Evolutionary conservation across 2,329 filamentous ascomycete species (phyloP).

Genomic region (Trichophyton rubrum): DNA sequence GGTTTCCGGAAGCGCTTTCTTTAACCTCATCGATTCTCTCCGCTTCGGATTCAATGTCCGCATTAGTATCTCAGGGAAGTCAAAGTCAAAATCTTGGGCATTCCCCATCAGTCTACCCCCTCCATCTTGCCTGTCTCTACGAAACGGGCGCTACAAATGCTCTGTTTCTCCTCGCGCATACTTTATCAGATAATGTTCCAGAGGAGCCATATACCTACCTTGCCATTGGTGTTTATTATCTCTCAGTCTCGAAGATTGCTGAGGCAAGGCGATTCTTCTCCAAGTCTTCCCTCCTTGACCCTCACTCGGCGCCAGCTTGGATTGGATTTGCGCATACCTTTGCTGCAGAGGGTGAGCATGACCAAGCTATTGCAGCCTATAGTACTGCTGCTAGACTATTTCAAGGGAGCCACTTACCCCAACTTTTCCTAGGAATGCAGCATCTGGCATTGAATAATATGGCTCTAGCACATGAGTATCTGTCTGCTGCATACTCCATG

Average conservation of each 20-base stretch:
- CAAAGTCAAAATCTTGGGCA: constrained; percentile 32
- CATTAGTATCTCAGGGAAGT: constrained; percentile 17
- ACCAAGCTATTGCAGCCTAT: constrained; percentile 95
- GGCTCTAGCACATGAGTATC: constrained; percentile 82
- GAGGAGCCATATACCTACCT: constrained; percentile 88
- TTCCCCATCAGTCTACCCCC: constrained; percentile 55
- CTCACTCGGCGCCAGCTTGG: constrained; percentile 94
- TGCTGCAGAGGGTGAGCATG: constrained; percentile 91
- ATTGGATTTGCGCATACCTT: constrained; percentile 98
- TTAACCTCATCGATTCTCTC: constrained; percentile 74
- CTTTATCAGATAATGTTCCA: constrained; percentile 81
- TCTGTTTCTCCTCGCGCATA: constrained; percentile 82
- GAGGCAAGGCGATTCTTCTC: constrained; percentile 94
- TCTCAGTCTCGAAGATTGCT: constrained; percentile 75
- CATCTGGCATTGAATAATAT: constrained; percentile 94
- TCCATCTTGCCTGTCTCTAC: constrained; percentile 83
- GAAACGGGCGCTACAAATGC: constrained; percentile 78
- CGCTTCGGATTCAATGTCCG: constrained; percentile 58
- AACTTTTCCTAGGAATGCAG: constrained; percentile 96
- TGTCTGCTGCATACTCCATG: constrained; percentile 69
- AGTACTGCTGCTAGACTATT: constrained; percentile 89
- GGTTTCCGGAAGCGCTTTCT: constrained; percentile 72
- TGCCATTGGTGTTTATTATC: constrained; percentile 90
- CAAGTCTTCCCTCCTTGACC: constrained; percentile 94
- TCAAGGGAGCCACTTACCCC: constrained; percentile 90